Percentiles rank a stretch among this genome's conserved stretches.
These are phyloP conservation scores for Cylindrotheca closterium DNA, from an alignment of 108 stramenopile genomes.

Conservation along the genomic window DNA sequence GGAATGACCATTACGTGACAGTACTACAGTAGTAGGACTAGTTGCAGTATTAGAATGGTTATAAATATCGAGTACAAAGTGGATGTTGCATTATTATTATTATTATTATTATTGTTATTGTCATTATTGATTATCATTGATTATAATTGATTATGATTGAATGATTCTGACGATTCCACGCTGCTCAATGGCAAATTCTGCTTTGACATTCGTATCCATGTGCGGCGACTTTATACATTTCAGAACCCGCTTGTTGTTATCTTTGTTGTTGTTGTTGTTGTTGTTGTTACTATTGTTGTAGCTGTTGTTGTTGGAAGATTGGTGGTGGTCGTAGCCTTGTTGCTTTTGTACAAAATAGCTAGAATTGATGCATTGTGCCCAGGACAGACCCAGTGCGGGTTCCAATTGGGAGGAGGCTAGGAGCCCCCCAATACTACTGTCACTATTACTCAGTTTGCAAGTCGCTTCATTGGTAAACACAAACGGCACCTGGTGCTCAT, in stretches of 20 bases:
- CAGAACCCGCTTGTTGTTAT: neutral
- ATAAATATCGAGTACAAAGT: neutral
- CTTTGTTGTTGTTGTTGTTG: conserved; percentile 2
- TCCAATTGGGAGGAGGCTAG: conserved; percentile 2
- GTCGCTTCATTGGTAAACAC: conserved; percentile 72
- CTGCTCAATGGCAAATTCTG: conserved; percentile 30
- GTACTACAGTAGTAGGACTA: neutral
- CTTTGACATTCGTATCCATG: conserved; percentile 2
- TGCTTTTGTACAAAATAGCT: conserved; percentile 33
- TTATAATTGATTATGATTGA: neutral
- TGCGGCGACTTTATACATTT: conserved; percentile 24
- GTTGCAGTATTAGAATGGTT: neutral
- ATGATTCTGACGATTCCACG: conserved; percentile 19
- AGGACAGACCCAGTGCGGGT: conserved; percentile 70
- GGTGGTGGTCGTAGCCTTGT: neutral
- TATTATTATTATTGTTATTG: neutral
- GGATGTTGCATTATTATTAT: neutral
- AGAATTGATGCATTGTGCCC: conserved; percentile 70
- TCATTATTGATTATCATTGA: conserved; percentile 1
- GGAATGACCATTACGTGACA: conserved; percentile 40
- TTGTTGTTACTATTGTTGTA: conserved; percentile 5
- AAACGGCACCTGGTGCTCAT: conserved; percentile 47
- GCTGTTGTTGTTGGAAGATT: neutral
- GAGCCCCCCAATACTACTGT: neutral
- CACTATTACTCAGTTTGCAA: conserved; percentile 6